These are phyloP conservation scores for Chaetomiaceae sp. DNA, from an alignment of 2,329 filamentous ascomycete species.

Conservation along the genomic window DNA sequence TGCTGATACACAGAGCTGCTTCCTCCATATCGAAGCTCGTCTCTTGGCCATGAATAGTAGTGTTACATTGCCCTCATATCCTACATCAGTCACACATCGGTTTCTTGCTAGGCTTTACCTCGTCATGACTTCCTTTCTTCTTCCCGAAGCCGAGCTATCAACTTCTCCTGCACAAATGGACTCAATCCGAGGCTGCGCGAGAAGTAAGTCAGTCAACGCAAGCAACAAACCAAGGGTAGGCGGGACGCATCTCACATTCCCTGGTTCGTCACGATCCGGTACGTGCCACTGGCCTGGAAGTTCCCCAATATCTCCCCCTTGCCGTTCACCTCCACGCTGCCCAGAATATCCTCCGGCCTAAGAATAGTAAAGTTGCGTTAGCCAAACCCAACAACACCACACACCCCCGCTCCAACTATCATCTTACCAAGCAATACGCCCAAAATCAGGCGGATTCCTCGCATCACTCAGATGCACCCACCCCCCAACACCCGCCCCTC, in stretches of 20 bases:
- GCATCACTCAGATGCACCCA: conserved; percentile 62
- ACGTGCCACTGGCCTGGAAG: conserved; percentile 56
- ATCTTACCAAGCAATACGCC: conserved; percentile 55
- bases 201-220: conserved; percentile 3
- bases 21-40: too few relatives aligned
- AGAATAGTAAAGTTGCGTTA: background rate
- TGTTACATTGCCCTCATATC: background rate
- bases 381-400: background rate
- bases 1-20: too few relatives aligned
- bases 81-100: background rate
- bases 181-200: conserved; percentile 48
- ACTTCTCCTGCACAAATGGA: conserved; percentile 50
- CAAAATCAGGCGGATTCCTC: conserved; percentile 62
- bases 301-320: conserved; percentile 54
- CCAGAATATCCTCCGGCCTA: conserved; percentile 63
- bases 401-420: accelerated
- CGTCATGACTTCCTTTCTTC: conserved; percentile 41
- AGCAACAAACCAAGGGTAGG: background rate
- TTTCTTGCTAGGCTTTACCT: background rate
- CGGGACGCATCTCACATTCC: conserved; percentile 52
- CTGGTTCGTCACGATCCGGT: conserved; percentile 58
- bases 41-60: too few relatives aligned
- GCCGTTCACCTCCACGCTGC: conserved; percentile 60
- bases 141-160: conserved; percentile 48
- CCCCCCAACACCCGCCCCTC: conserved; percentile 56